These are phyloP conservation scores for Calycina marina DNA, from an alignment of 2,329 filamentous ascomycete genomes.

Conservation along the genomic window DNA sequence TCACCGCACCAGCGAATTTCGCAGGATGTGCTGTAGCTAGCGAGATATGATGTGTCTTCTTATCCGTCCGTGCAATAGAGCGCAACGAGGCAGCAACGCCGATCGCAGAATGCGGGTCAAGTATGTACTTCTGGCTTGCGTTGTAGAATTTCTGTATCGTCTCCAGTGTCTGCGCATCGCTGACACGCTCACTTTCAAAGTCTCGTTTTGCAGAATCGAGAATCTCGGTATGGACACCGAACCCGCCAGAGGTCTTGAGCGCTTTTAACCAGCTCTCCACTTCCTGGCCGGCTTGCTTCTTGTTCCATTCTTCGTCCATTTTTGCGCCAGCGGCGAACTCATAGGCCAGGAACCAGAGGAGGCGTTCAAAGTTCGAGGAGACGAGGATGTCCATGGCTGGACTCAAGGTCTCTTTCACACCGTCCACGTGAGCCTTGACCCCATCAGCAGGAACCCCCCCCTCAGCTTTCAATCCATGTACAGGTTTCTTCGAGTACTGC, in stretches of 20 bases:
- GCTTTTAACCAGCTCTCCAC: slow-evolving; percentile 66
- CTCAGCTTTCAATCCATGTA: slow-evolving; percentile 39
- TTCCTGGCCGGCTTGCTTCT: slow-evolving; percentile 57
- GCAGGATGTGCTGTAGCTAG: slow-evolving; percentile 91
- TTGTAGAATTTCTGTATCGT: slow-evolving; percentile 45
- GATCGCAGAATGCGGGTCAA: slow-evolving; percentile 87
- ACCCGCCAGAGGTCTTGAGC: slow-evolving; percentile 70
- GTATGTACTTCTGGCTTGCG: slow-evolving; percentile 46
- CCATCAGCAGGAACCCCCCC: slow-evolving; percentile 40
- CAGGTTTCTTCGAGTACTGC: slow-evolving; percentile 72
- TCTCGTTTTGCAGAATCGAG: slow-evolving; percentile 54
- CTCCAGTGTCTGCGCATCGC: slow-evolving; percentile 50
- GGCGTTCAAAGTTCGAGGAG: slow-evolving; percentile 88
- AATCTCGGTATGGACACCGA: slow-evolving; percentile 63
- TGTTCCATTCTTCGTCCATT: slow-evolving; percentile 51
- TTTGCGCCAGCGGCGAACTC: slow-evolving; percentile 44
- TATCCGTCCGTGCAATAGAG: slow-evolving; percentile 41
- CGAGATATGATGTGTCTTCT: slow-evolving; percentile 51
- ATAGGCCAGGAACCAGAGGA: slow-evolving; percentile 86
- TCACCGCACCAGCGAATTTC: slow-evolving; percentile 81
- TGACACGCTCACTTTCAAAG: slow-evolving; percentile 70
- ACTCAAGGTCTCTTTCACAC: slow-evolving; percentile 80
- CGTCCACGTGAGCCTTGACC: slow-evolving; percentile 47
- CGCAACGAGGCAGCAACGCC: slow-evolving; percentile 65
- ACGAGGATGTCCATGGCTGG: slow-evolving; percentile 98